These are phyloP conservation scores for Boletus holoroseus DNA, from an alignment of 1,284 basidiomycete species.

Conservation along the genomic window DNA sequence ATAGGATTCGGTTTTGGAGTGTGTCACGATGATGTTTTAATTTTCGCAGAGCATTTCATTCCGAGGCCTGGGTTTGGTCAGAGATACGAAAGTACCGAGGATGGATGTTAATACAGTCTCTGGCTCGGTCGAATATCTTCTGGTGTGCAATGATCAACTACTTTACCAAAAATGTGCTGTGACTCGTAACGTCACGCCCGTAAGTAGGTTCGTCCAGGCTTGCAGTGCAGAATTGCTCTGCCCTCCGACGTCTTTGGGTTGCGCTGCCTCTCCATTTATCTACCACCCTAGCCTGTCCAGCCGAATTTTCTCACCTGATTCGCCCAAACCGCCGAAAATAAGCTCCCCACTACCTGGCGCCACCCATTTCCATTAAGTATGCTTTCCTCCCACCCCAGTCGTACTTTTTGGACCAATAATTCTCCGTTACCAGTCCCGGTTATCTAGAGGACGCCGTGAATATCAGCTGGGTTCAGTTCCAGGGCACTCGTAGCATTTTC, in stretches of 20 bases:
- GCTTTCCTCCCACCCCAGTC: constrained; percentile 7
- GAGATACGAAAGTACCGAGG: neutral
- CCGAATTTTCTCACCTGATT: constrained; percentile 11
- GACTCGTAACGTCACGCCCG: constrained; percentile 35
- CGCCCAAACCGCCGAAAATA: constrained; percentile 15
- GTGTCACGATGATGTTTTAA: neutral
- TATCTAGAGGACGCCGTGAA: constrained; percentile 6
- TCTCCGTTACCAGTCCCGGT: constrained; percentile 2
- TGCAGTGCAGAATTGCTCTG: constrained; percentile 30
- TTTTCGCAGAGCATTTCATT: neutral
- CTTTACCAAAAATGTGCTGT: constrained; percentile 31
- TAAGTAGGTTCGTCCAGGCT: constrained; percentile 36
- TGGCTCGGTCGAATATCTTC: constrained; percentile 18
- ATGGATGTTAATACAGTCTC: neutral
- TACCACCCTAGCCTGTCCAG: constrained; percentile 4
- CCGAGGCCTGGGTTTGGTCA: neutral
- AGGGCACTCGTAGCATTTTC: constrained; percentile 22
- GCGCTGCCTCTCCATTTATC: constrained; percentile 10
- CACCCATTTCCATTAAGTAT: constrained; percentile 13
- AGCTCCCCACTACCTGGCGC: constrained; percentile 4
- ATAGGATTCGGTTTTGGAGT: neutral
- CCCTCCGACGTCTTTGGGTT: constrained; percentile 24
- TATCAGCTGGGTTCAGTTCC: constrained; percentile 8
- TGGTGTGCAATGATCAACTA: constrained; percentile 32
- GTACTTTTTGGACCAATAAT: constrained; percentile 12